Base-by-base conservation (phyloP, 306 rosid genomes). In the Cicer arietinum region DNA sequence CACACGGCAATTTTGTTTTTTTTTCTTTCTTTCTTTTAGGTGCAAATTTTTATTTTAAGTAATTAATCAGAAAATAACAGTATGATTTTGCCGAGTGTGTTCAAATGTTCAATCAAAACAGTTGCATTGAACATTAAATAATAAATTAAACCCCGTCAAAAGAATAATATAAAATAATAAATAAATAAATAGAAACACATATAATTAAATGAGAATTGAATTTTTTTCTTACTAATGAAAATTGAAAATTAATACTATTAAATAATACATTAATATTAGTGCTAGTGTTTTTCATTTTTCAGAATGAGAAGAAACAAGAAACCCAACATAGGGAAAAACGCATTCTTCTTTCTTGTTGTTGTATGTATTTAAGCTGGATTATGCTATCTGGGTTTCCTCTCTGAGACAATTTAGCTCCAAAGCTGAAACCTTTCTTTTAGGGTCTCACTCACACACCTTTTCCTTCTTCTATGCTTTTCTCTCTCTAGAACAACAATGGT, bases 401-500 rank as follows among this genome's bases (percentile, higher is more conserved):
- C 83, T 40, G 20, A 37, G 39, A 47, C 48, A 77, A 44, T 48
- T 80, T 40, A 65, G 77, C 62, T 77, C 80, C 78, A 68, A 79
- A 78, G 83, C 82, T 85, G 45, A 65, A 35, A 30, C 35, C n/a
- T 75, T 45, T 73, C 22, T 43, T 65, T 47, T 71, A 7, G 2
- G 56, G n/a, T 71, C 61, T 45, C 40, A n/a, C 9, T 17, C 47
- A 45, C 10, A 8, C 30, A 3, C 54, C 10, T 73, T 10, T 73
- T 44, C n/a, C 69, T 59, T 68, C 77, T 63, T 61, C 47, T 51
- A 1, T 40, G 59, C 6, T 10, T 76, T 30, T 46, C 46, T 40
- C 11, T 73, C 77, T 66, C 58, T 61, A 43, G 68, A 61, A 30
- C 65, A 82, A 62, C 86, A 45, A 93, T 94, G 98, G 91, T 86